Evolutionary conservation across 345 rosid species (phyloP), one percentile per base, ranked within the genome.

Genomic region (Citrus sp.): DNA sequence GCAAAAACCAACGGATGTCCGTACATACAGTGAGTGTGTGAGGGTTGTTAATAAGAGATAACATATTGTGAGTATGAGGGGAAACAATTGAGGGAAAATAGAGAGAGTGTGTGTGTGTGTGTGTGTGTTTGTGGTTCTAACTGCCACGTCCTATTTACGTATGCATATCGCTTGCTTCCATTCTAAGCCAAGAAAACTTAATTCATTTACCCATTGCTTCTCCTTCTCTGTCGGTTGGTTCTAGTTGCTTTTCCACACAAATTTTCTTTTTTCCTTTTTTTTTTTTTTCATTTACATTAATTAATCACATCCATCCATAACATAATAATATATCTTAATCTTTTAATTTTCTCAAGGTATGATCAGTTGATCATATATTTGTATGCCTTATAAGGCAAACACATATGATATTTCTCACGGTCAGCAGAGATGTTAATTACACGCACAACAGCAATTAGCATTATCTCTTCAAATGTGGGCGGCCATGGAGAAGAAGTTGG

Each of bases 161-260:
- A 83, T 87, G 81, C 87, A 85, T 85, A 84, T 87, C 88, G 83
- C 92, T 90, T 88, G 83, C 92, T 90, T 88, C 90, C 81, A 85
- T 88, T 90, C 90, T 87, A 88, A 88, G 88, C 92, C 87, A 90
- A 86, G 87, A 86, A 90, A 90, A 85, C 86, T 63, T 34, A 46
- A 66, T 66, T 66, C 22, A 8, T 32, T 14, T 82, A 77, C 82
- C 73, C 78, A 58, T 78, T 85, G 90, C 82, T 80, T 81, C 89
- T 81, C 91, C 88, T 83, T 85, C 72, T 81, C 81, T 85, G 84
- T 89, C 91, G 92, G 87, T 85, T 87, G 88, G 87, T 79, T 86
- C 84, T 73, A 73, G 63, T 83, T 77, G 82, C 87, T 82, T 88
- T 85, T 85, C 89, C 88, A 79, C 86, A 84, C 81, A 79, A 56